These are phyloP conservation scores for Trichoderma gracile DNA, from an alignment of 2,329 filamentous ascomycete genomes.

Conservation along the genomic window DNA sequence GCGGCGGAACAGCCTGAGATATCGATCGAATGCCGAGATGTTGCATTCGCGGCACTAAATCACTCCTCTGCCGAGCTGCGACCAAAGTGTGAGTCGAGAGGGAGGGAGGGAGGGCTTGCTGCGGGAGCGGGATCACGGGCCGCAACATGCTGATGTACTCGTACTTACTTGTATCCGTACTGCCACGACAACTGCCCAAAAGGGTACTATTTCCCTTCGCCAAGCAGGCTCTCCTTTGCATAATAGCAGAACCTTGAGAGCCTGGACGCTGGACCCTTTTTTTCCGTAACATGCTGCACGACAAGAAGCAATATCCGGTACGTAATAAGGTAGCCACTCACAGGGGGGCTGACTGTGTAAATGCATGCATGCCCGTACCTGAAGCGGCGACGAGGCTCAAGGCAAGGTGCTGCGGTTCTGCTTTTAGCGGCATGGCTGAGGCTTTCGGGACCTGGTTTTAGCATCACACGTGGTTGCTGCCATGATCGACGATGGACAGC, in stretches of 20 bases:
- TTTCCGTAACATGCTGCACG: neutral
- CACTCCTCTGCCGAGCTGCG: neutral
- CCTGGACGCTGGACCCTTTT: neutral
- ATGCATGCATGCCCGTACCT: neutral
- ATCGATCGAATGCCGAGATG: conserved; percentile 16
- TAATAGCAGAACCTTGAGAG: too few species aligned
- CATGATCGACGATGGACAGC: conserved; percentile 9
- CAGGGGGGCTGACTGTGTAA: neutral
- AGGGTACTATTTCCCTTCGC: too few species aligned
- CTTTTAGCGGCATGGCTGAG: conserved; percentile 7
- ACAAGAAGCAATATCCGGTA: neutral
- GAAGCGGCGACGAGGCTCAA: conserved; percentile 1
- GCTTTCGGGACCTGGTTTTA: conserved; percentile 8
- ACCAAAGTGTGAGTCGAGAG: neutral
- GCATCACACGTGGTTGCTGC: conserved; percentile 18
- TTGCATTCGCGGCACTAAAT: neutral
- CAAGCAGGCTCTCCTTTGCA: too few species aligned
- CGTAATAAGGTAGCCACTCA: conserved; percentile 13
- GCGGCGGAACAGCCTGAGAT: neutral
- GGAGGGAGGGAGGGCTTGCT: neutral
- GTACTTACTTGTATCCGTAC: too few species aligned
- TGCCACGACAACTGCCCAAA: too few species aligned
- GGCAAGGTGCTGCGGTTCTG: neutral
- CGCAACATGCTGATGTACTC: neutral
- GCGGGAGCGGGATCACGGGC: conserved; percentile 19